phyloP scores from a whole-genome alignment of 306 rosid genomes.

The Rosa rugosa region DNA sequence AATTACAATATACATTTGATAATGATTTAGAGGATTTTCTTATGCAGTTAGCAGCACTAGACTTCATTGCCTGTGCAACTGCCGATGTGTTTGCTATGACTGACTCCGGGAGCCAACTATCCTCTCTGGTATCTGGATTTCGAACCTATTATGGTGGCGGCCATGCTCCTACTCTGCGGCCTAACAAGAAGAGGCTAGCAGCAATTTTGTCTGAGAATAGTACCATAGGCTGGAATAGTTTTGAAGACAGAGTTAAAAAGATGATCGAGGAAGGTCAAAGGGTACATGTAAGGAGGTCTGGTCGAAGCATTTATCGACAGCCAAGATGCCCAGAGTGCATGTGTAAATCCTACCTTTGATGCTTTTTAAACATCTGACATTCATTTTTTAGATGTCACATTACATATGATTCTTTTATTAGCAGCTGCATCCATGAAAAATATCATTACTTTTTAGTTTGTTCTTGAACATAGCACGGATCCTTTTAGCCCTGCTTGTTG shows the following conservation, averaged over 20 bases:
- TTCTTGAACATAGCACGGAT: background rate
- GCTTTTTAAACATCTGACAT: background rate
- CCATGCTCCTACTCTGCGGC: constrained; percentile 72
- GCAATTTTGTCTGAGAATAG: constrained; percentile 61
- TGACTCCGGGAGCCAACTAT: constrained; percentile 96
- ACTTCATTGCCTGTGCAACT: constrained; percentile 86
- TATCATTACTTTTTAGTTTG: background rate
- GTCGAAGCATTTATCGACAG: constrained; percentile 82
- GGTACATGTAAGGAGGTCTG: constrained; percentile 49
- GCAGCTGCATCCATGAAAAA: background rate
- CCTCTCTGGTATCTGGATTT: constrained; percentile 89
- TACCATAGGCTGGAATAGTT: constrained; percentile 63
- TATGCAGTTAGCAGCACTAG: constrained; percentile 91
- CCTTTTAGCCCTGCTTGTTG: background rate
- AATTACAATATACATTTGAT: background rate
- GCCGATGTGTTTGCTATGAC: constrained; percentile 96
- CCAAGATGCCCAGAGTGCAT: constrained; percentile 81
- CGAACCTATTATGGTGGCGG: constrained; percentile 77
- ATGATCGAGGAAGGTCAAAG: constrained; percentile 86
- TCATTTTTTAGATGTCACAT: background rate
- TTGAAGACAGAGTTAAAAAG: constrained; percentile 74
- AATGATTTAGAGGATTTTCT: constrained; percentile 5
- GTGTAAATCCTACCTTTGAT: constrained; percentile 51
- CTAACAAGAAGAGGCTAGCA: constrained; percentile 88
- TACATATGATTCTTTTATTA: background rate